phyloP scores from a whole-genome alignment of 768 basidiomycete genomes.

The Tylopilus vinaceipallidus region DNA sequence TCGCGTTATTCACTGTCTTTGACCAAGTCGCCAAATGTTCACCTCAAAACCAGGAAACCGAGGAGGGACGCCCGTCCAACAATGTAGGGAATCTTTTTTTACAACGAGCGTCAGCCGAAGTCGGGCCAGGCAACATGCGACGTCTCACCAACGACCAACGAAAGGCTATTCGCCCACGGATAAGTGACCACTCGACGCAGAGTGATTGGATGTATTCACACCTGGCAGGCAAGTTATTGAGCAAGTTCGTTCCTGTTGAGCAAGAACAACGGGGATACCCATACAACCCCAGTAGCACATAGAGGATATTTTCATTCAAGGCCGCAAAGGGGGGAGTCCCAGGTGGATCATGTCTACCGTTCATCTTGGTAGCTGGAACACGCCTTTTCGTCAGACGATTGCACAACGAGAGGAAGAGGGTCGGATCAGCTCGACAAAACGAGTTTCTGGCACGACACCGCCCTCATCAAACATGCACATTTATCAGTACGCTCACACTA shows the following conservation, averaged over 20 bases:
- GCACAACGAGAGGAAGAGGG: no score
- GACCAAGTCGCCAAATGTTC: neutral
- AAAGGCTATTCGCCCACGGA: slow-evolving; percentile 14
- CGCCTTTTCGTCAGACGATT: no score
- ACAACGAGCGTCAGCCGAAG: neutral
- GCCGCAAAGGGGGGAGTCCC: neutral
- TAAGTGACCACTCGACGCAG: slow-evolving; percentile 15
- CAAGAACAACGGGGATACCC: slow-evolving; percentile 16
- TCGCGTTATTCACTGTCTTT: neutral
- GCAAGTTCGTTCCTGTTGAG: neutral
- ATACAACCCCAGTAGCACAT: slow-evolving; percentile 17
- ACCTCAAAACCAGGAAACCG: slow-evolving; percentile 12
- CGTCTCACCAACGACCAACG: slow-evolving; percentile 21
- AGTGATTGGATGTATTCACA: slow-evolving; percentile 23
- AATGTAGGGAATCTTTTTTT: slow-evolving; percentile 28
- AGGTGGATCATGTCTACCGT: neutral
- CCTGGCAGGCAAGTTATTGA: slow-evolving; percentile 5
- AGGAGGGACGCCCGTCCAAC: slow-evolving; percentile 17
- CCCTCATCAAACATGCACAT: no score
- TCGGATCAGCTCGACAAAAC: no score
- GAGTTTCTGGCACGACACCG: no score
- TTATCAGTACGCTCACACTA: no score
- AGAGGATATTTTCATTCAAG: neutral
- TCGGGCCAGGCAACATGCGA: neutral
- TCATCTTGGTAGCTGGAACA: no score